These are phyloP conservation scores for Moniliophthora roreri DNA, from an alignment of 1,284 basidiomycete genomes.

Conservation along the genomic window DNA sequence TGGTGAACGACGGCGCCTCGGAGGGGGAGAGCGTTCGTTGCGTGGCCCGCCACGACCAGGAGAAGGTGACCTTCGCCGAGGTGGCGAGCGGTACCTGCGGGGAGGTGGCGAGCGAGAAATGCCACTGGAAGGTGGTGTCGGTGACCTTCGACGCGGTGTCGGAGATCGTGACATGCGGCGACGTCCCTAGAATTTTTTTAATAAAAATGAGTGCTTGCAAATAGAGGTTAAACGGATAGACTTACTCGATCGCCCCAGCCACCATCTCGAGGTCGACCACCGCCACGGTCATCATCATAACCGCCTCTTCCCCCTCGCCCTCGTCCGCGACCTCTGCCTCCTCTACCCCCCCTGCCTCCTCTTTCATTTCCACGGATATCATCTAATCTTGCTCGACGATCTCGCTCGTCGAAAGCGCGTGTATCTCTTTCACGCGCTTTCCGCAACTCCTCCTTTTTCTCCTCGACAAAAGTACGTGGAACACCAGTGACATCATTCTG, in stretches of 20 bases:
- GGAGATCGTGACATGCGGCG: constrained; percentile 27
- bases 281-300: constrained; percentile 43
- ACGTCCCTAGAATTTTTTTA: constrained; percentile 9
- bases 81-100: constrained; percentile 28
- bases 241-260: constrained; percentile 36
- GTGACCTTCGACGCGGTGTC: constrained; percentile 40
- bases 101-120: no score
- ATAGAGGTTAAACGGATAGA: constrained; percentile 1
- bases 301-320: constrained; percentile 41
- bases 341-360: constrained; percentile 43
- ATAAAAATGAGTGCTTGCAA: constrained; percentile 19
- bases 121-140: no score
- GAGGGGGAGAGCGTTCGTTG: constrained; percentile 31
- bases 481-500: constrained; percentile 89
- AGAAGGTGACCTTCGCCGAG: constrained; percentile 42
- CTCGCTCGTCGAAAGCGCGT: constrained; percentile 68
- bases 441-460: constrained; percentile 94
- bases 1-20: constrained; percentile 24
- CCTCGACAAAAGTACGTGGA: constrained; percentile 90
- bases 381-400: constrained; percentile 65
- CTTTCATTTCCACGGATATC: constrained; percentile 63
- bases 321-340: constrained; percentile 48
- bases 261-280: constrained; percentile 34
- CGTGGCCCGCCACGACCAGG: no score
- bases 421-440: constrained; percentile 71